A percentile compares a stretch with the other conserved stretches of the same genome.
Evolutionary conservation across 352 stramenopile genomes (phyloP).

Genomic region (Pythium coloratum): DNA sequence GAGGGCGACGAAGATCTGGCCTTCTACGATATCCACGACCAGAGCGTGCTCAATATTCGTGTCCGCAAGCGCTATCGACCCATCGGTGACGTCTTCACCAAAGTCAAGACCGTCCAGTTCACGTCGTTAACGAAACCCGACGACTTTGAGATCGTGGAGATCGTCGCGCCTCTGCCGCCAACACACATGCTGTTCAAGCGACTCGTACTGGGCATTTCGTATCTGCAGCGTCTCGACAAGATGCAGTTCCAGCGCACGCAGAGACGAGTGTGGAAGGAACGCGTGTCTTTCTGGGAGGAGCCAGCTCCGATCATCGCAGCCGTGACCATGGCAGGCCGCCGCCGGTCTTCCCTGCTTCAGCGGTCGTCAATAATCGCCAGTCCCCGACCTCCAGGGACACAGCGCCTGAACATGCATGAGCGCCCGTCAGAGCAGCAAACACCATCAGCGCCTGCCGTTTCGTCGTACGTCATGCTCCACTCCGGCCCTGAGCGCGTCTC

Average conservation of each 20-base stretch:
- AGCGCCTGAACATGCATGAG: not conserved
- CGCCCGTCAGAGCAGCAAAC: not conserved
- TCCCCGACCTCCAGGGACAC: not conserved
- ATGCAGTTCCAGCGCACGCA: slow-evolving; percentile 51
- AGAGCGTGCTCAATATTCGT: slow-evolving; percentile 49
- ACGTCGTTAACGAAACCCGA: slow-evolving; percentile 22
- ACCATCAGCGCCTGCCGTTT: not conserved
- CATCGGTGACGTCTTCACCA: slow-evolving; percentile 67
- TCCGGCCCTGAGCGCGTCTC: slow-evolving; percentile 38
- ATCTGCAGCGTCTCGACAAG: slow-evolving; percentile 51
- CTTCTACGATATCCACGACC: slow-evolving; percentile 55
- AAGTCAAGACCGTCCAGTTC: slow-evolving; percentile 60
- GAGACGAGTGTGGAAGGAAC: slow-evolving; percentile 46
- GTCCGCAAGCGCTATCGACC: slow-evolving; percentile 47
- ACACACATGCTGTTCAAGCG: slow-evolving; percentile 56
- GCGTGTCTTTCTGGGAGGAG: slow-evolving; percentile 49
- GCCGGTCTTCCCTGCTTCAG: not conserved
- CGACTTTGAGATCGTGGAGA: slow-evolving; percentile 62
- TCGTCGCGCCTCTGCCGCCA: slow-evolving; percentile 56
- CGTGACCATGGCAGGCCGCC: not conserved
- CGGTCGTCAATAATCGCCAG: not conserved
- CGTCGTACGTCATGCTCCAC: slow-evolving; percentile 44
- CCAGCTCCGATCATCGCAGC: not conserved
- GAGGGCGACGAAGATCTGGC: slow-evolving; percentile 61
- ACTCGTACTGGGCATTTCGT: slow-evolving; percentile 53